Evolutionary conservation across 306 rosid genomes (phyloP).

Genomic region (Castanea crenata): DNA sequence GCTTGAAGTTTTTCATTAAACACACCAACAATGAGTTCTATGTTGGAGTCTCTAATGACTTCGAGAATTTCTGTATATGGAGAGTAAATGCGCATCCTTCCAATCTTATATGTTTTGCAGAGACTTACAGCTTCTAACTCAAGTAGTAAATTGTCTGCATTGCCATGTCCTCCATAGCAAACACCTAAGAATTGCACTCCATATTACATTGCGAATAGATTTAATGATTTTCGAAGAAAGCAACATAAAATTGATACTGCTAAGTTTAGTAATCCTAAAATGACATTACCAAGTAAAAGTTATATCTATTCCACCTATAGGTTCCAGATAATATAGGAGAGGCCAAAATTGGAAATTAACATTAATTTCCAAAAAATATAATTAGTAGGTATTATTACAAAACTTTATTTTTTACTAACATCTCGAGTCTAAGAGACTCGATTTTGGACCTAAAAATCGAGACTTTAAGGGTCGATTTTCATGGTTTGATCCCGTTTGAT

Average conservation of each 20-base stretch:
- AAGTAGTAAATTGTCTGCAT: neutral
- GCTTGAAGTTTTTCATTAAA: neutral
- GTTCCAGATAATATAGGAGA: too few species aligned
- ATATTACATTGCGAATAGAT: neutral
- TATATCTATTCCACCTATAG: too few species aligned
- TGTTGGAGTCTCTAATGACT: neutral
- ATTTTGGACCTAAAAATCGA: too few species aligned
- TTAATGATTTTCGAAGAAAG: neutral
- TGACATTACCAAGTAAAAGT: too few species aligned
- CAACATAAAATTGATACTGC: neutral
- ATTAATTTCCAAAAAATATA: too few species aligned
- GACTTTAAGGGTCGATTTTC: too few species aligned
- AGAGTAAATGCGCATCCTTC: neutral
- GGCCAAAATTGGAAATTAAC: too few species aligned
- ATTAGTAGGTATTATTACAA: too few species aligned
- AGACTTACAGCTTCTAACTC: neutral
- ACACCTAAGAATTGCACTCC: neutral
- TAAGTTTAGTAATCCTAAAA: too few species aligned
- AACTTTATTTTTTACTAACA: too few species aligned
- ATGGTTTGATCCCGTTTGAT: too few species aligned
- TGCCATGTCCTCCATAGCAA: neutral
- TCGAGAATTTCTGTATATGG: neutral
- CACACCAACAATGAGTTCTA: neutral
- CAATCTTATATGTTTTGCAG: neutral
- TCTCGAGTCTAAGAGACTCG: too few species aligned